Percentiles rank a stretch among this genome's conserved stretches.
These are phyloP conservation scores for Aureobasidium namibiae DNA, from an alignment of 2,329 filamentous ascomycete species.

Conservation along the genomic window DNA sequence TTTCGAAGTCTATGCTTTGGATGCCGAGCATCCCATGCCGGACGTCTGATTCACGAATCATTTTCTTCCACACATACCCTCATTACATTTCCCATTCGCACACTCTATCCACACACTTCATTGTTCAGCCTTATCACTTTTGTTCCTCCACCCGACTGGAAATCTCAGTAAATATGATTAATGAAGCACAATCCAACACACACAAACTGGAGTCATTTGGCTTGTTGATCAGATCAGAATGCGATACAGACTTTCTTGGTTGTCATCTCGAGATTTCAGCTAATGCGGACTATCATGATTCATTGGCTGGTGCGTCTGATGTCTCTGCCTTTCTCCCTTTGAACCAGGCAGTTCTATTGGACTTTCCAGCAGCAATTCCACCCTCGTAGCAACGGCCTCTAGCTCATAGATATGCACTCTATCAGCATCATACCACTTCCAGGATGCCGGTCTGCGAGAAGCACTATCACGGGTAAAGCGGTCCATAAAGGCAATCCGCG, in stretches of 20 bases:
- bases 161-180: no score
- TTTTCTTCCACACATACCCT: no score
- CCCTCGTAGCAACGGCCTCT: not conserved
- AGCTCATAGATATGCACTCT: not conserved
- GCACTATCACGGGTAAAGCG: not conserved
- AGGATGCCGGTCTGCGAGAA: not conserved
- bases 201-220: no score
- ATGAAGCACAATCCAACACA: no score
- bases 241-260: no score
- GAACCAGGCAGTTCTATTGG: not conserved
- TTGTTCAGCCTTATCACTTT: no score
- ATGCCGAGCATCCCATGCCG: not conserved
- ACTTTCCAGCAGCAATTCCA: not conserved
- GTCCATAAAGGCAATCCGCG: not conserved
- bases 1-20: not conserved
- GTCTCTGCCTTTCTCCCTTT: not conserved
- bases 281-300: not conserved
- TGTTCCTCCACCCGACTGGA: no score
- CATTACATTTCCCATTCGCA: no score
- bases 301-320: not conserved
- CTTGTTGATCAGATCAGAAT: no score
- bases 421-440: not conserved
- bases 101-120: no score
- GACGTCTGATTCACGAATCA: not conserved
- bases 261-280: not conserved